Base-by-base conservation (phyloP, 2,329 filamentous ascomycete genomes). In the Exserohilum turcica region DNA sequence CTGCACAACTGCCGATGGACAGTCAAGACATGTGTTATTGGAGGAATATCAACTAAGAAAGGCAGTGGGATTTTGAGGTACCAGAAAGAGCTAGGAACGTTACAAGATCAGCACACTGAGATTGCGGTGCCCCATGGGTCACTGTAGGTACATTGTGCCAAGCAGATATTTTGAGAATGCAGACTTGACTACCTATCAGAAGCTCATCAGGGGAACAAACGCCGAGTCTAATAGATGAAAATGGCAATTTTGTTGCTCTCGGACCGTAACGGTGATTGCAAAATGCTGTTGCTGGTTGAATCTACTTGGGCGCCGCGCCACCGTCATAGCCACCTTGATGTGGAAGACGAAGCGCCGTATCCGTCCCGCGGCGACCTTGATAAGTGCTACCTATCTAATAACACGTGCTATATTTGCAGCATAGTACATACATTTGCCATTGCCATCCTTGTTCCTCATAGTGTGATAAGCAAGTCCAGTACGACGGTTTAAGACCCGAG, bases 1-100 rank as follows among this genome's bases (percentile, higher is more conserved):
- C 7, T 13, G 19, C 12, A 15, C 32, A 57, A 57, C 54, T 60
- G 54, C 57, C 57, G 57, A 48, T 40, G 27, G n/a, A 35, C 33
- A 21, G 49, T 45, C 54, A 56, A 53, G 45, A 49, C 39, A 36
- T 43, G 10, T 38, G 38, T 44, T 53, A 38, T 49, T 43, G 8
- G 27, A 38, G 27, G 12, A 53, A 48, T 53, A 24, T 33, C 21
- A n/a, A 33, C 13, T 33, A 12, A 21, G 12, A 19, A 31, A 5
- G 9, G 15, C n/a, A n/a, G n/a, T n/a, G n/a, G n/a, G n/a, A n/a
- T n/a, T n/a, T n/a, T n/a, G n/a, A n/a, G n/a, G n/a, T n/a, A n/a
- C n/a, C n/a, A n/a, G n/a, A n/a, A n/a, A n/a, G n/a, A n/a, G n/a
- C n/a, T n/a, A n/a, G n/a, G n/a, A n/a, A n/a, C n/a, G n/a, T n/a